Evolutionary conservation across 768 basidiomycete genomes (phyloP), one percentile per base, ranked within the genome.

Genomic region (Pulveroboletus sp.): DNA sequence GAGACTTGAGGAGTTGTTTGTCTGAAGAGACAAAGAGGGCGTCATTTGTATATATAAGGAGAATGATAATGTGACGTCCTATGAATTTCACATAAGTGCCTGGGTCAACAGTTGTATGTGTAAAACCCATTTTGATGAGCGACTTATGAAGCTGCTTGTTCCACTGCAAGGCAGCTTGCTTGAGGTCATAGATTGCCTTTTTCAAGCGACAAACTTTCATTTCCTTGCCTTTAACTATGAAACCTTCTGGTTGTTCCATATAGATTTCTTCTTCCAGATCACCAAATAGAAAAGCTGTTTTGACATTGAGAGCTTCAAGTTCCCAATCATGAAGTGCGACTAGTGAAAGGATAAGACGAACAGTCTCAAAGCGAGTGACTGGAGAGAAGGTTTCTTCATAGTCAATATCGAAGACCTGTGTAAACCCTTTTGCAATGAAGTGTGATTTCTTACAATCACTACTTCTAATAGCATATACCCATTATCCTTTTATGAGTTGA

Each of bases 291-390:
- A 69, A 78, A 0, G 72, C 73, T 0, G 61, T 60, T 27, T 71
- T 72, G 16, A 79, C 66, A 53, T 81, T 73, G 9, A 77, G 58
- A 40, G 64, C 63, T 17, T 72, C 55, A 6, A 79, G 38, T 6
- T 75, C 59, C 50, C 69, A 69, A 23, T 66, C 52, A 8, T 68
- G 38, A 1, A 41, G 38, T 0, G 43, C 45, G 0, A 40, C 31
- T 2, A 43, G 14, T 7, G 19, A 7, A 10, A 43, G 41, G 3
- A 42, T 17, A 6, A 40, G 40, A 17, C 17, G 5, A 5, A 41
- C 17, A 10, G 40, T 41, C 21, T 41, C 27, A 43, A 43, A 43
- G 4, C 29, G 12, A 3, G 41, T 19, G 14, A 43, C 41, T 4
- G 19, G 41, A 14, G 31, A 31, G 14, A 50, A 62, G 5, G 57